phyloP scores from a whole-genome alignment of 805 yeast genomes.

The Zygosaccharomyces gambellarensis region DNA sequence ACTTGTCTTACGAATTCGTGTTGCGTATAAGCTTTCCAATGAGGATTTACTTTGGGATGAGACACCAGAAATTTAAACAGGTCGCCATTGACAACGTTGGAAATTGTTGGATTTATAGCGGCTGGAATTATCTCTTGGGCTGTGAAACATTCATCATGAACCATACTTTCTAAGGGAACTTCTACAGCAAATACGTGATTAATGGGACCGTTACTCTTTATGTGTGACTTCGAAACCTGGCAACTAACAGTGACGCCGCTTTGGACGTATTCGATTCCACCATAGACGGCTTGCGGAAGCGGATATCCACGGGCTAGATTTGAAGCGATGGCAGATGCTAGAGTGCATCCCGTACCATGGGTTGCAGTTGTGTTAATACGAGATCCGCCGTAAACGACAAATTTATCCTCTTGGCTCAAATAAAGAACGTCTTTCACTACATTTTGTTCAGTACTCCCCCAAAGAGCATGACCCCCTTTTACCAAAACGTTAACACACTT shows the following conservation, averaged over 20 bases:
- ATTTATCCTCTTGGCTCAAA: conserved; percentile 36
- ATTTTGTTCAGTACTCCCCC: conserved; percentile 32
- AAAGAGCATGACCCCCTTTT: conserved; percentile 77
- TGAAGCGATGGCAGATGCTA: conserved; percentile 76
- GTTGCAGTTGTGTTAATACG: conserved; percentile 48
- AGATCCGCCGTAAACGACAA: conserved; percentile 45
- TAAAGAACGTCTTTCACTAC: conserved; percentile 52
- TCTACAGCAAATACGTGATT: conserved; percentile 52
- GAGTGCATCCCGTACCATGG: conserved; percentile 91
- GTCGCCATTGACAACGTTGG: conserved; percentile 9
- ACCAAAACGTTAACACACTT: conserved; percentile 54
- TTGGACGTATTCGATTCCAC: conserved; percentile 62
- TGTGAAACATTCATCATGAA: conserved; percentile 30
- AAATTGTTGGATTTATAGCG: not conserved
- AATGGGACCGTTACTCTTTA: conserved; percentile 66
- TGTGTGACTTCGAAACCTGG: conserved; percentile 28
- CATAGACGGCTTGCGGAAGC: conserved; percentile 46
- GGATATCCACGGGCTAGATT: conserved; percentile 55
- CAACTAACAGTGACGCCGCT: conserved; percentile 51
- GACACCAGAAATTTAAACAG: conserved; percentile 47
- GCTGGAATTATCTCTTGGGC: conserved; percentile 21
- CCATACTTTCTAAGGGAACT: conserved; percentile 35
- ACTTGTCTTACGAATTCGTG: conserved; percentile 58
- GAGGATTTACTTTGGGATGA: conserved; percentile 51
- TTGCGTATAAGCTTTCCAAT: conserved; percentile 55